A percentile compares a stretch with the other conserved stretches of the same genome.
These are phyloP conservation scores for Trypanosoma caninum DNA, from an alignment of 208 protist genomes.

Conservation along the genomic window DNA sequence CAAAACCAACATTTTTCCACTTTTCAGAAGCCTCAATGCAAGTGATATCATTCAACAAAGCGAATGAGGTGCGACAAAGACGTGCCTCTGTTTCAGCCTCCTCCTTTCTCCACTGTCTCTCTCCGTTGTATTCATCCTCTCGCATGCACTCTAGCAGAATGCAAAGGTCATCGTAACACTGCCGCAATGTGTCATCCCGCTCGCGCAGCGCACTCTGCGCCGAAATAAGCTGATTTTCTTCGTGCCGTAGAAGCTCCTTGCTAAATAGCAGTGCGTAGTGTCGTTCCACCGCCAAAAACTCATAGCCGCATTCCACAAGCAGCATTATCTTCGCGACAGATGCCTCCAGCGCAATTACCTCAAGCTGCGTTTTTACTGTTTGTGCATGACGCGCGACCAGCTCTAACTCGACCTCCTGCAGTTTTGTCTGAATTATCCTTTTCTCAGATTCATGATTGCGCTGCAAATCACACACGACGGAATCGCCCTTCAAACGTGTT, in stretches of 20 bases:
- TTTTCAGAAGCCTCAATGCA: neutral
- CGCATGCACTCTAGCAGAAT: slow-evolving; percentile 14
- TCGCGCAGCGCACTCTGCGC: slow-evolving; percentile 6
- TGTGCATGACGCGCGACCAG: slow-evolving; percentile 10
- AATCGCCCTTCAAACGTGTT: neutral
- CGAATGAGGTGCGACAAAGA: no score
- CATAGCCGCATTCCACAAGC: slow-evolving; percentile 4
- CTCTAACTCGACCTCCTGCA: neutral
- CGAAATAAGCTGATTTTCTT: neutral
- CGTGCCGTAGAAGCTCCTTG: slow-evolving; percentile 11
- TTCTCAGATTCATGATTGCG: slow-evolving; percentile 27
- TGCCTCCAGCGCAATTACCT: slow-evolving; percentile 13
- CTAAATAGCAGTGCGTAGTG: slow-evolving; percentile 12
- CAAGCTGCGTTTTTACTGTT: neutral
- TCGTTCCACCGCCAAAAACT: neutral
- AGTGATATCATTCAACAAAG: neutral
- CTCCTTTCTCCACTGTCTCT: neutral
- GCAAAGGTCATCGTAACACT: slow-evolving; percentile 18
- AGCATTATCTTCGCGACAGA: slow-evolving; percentile 13
- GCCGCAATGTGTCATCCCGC: slow-evolving; percentile 1
- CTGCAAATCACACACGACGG: slow-evolving; percentile 25
- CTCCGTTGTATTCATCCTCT: slow-evolving; percentile 10
- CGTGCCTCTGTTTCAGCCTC: slow-evolving; percentile 7
- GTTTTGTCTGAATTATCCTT: slow-evolving; percentile 4
- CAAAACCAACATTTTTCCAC: neutral